A percentile compares a stretch with the other conserved stretches of the same genome.
phyloP scores from a whole-genome alignment of 73 alveolate genomes.

The Diophrys appendiculata region DNA sequence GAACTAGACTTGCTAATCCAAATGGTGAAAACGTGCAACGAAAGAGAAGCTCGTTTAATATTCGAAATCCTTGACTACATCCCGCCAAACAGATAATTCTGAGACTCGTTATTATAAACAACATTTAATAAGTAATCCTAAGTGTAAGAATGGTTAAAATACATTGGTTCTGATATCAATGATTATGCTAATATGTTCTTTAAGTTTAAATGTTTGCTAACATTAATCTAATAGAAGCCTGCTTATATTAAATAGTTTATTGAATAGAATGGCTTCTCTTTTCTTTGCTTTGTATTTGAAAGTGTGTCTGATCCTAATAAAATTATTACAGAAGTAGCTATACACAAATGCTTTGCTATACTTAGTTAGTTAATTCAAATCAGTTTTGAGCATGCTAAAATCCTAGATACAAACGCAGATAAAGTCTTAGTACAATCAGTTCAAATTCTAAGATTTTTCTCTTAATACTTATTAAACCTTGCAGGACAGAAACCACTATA shows the following conservation, averaged over 20 bases:
- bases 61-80: constrained; percentile 20
- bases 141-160: not conserved
- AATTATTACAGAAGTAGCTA: not conserved
- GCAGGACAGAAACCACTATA: not conserved
- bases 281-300: not conserved
- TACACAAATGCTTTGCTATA: not conserved
- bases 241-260: too few species aligned
- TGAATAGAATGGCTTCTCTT: not conserved
- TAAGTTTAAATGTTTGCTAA: not conserved
- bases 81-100: constrained; percentile 16
- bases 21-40: constrained; percentile 5
- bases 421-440: not conserved
- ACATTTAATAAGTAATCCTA: not conserved
- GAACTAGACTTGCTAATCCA: constrained; percentile 16
- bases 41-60: constrained; percentile 29
- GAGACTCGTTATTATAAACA: not conserved
- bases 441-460: not conserved
- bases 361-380: too few species aligned
- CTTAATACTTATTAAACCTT: not conserved
- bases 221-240: not conserved
- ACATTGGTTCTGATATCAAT: constrained; percentile 6
- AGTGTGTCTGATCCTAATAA: not conserved
- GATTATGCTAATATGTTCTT: not conserved
- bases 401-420: not conserved
- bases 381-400: not conserved